phyloP scores from a whole-genome alignment of 768 basidiomycete species.

The Tremella fuciformis region DNA sequence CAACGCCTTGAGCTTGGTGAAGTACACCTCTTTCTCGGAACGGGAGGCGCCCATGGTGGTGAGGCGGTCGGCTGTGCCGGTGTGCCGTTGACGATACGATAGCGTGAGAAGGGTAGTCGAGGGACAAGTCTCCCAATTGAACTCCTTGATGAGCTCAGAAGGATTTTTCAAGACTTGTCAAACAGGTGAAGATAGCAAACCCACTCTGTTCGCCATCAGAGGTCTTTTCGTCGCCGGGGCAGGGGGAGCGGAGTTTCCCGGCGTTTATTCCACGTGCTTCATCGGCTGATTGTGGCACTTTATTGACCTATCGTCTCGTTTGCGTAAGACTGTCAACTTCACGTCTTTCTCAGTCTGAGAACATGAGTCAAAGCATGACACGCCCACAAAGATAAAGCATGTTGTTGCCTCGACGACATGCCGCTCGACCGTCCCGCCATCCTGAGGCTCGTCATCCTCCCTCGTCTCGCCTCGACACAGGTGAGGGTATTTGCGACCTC shows the following conservation, averaged over 20 bases:
- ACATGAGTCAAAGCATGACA: no score
- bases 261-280: background rate
- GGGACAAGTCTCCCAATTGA: slow-evolving; percentile 49
- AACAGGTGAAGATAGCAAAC: slow-evolving; percentile 12
- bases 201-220: slow-evolving; percentile 5
- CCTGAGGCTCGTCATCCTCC: slow-evolving; percentile 5
- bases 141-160: slow-evolving; percentile 41
- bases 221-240: slow-evolving; percentile 20
- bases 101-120: slow-evolving; percentile 7
- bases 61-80: slow-evolving; percentile 35
- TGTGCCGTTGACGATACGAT: background rate
- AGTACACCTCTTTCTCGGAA: slow-evolving; percentile 86
- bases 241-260: slow-evolving; percentile 18
- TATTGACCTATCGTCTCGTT: background rate
- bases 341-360: background rate
- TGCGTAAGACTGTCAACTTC: background rate
- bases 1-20: slow-evolving; percentile 88
- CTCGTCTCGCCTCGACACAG: background rate
- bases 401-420: slow-evolving; percentile 33
- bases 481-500: no score
- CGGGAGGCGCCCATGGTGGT: slow-evolving; percentile 86
- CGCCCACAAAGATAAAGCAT: no score
- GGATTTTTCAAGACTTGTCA: slow-evolving; percentile 50
- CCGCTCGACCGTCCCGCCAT: slow-evolving; percentile 10
- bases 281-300: slow-evolving; percentile 13